Base-by-base conservation (phyloP, 495 filamentous ascomycete species). In the Immersiella caudata region DNA sequence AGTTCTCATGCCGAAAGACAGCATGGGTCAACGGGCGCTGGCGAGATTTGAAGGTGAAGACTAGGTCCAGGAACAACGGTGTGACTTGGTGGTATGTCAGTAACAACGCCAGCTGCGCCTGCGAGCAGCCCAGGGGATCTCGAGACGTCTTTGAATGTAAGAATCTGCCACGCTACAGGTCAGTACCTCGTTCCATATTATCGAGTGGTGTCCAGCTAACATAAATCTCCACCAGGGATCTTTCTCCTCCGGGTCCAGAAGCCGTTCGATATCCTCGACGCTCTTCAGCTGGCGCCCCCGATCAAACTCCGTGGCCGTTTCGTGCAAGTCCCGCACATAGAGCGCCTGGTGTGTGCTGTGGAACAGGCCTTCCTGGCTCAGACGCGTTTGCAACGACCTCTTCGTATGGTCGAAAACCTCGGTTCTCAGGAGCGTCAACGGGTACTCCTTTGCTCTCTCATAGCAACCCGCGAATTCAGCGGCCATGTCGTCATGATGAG, bases 11-110 rank as follows among this genome's bases (percentile, higher is more conserved):
- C 4, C 82, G 78, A 11, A 73, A 70, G 49, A 65, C 18, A 26
- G 71, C 64, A 24, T 73, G 64, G 7, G 63, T 61, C 18, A 68
- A 27, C 0, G 71, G 71, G 7, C 40, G 29, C 6, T 40, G 60
- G 0, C 71, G 68, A 21, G 40, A 14, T 26, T 62, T 59, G 69
- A 82, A 82, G 20, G 75, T 74, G 58, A 80, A 81, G 1, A 83
- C 18, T 40, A 83, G 78, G 33, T 82, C 80, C 1, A 82, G 40
- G 69, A 81, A 82, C 22, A 69, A 69, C 5, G 80, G 76, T 73
- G 80, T 79, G 11, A 81, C 77, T 76, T 82, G 81, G 63, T 80
- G 75, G 64, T 80, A 73, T 1, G 79, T 80, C 12, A 82, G 69
- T n/a, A 72, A 55, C 29, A 69, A 60, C 6, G 67, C 68, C n/a